These are phyloP conservation scores for Lactarius hengduanensis DNA, from an alignment of 768 basidiomycete genomes.

Conservation along the genomic window DNA sequence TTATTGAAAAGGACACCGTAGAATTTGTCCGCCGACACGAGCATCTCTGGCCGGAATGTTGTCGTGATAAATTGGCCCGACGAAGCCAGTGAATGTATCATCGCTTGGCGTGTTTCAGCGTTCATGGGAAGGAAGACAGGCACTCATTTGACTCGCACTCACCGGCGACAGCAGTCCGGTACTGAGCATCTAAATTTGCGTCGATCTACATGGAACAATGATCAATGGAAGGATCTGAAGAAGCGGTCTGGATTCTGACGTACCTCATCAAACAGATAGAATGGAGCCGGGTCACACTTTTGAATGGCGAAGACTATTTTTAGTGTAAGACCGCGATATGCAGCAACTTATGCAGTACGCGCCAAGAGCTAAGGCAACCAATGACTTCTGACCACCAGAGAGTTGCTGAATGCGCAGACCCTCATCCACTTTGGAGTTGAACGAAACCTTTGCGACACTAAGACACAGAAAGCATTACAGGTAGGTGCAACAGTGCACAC, in stretches of 20 bases:
- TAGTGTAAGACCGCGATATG: slow-evolving; percentile 16
- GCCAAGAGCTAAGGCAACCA: slow-evolving; percentile 95
- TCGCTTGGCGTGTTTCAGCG: slow-evolving; percentile 46
- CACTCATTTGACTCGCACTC: slow-evolving; percentile 34
- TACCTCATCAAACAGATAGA: slow-evolving; percentile 98
- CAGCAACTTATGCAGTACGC: neutral
- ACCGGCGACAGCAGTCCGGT: slow-evolving; percentile 96
- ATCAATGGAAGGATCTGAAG: neutral
- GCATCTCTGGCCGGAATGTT: slow-evolving; percentile 97
- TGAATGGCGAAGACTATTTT: slow-evolving; percentile 91
- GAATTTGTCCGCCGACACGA: slow-evolving; percentile 93
- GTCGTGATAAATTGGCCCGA: slow-evolving; percentile 97
- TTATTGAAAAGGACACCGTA: slow-evolving; percentile 97
- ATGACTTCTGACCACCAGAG: slow-evolving; percentile 95
- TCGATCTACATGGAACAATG: slow-evolving; percentile 63
- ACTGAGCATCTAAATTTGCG: slow-evolving; percentile 96
- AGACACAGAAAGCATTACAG: neutral
- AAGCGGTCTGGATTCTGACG: slow-evolving; percentile 4
- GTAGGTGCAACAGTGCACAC: slow-evolving; percentile 39
- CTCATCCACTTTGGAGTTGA: slow-evolving; percentile 98
- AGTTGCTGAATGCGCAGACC: slow-evolving; percentile 95
- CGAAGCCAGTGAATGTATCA: slow-evolving; percentile 89
- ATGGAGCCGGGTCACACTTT: slow-evolving; percentile 98
- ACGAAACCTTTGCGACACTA: slow-evolving; percentile 70
- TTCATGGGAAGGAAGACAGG: neutral